Percentiles rank a stretch among this genome's conserved stretches.
Conservation (phyloP, 768 basidiomycete species). For the Mycena pura region DNA sequence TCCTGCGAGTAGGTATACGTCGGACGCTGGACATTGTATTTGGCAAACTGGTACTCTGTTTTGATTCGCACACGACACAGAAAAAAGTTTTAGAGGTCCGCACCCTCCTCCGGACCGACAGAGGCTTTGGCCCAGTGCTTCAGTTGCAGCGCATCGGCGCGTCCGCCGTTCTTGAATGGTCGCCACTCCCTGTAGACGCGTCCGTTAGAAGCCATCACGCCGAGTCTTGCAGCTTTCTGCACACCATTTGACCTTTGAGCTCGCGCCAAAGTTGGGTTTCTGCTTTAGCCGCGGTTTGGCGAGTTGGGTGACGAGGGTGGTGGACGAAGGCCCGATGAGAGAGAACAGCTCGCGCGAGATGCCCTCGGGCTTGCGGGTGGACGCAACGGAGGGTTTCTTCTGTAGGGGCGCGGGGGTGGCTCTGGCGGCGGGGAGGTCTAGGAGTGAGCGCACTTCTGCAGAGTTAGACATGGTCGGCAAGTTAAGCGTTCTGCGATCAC, state of each 20-base stretch:
- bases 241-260: constrained; percentile 76
- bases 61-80: neutral
- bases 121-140: constrained; percentile 83
- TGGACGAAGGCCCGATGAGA: constrained; percentile 93
- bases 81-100: constrained; percentile 22
- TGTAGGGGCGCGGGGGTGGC: constrained; percentile 52
- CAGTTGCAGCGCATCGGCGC: constrained; percentile 71
- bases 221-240: constrained; percentile 13
- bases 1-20: constrained; percentile 80
- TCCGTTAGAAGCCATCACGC: neutral
- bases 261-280: constrained; percentile 76
- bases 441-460: constrained; percentile 84
- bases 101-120: constrained; percentile 62
- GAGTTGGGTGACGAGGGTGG: constrained; percentile 80
- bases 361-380: constrained; percentile 79
- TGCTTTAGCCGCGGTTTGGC: constrained; percentile 87
- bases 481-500: neutral
- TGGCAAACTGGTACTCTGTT: constrained; percentile 80
- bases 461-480: constrained; percentile 67
- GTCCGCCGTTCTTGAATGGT: constrained; percentile 74
- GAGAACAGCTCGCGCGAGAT: constrained; percentile 93
- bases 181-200: constrained; percentile 70
- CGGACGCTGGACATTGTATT: constrained; percentile 76
- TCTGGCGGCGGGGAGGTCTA: constrained; percentile 64
- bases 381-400: constrained; percentile 49